Evolutionary conservation across 495 filamentous ascomycete species (phyloP), one percentile per base, ranked within the genome.

Genomic region (Jackrogersella multiformis): DNA sequence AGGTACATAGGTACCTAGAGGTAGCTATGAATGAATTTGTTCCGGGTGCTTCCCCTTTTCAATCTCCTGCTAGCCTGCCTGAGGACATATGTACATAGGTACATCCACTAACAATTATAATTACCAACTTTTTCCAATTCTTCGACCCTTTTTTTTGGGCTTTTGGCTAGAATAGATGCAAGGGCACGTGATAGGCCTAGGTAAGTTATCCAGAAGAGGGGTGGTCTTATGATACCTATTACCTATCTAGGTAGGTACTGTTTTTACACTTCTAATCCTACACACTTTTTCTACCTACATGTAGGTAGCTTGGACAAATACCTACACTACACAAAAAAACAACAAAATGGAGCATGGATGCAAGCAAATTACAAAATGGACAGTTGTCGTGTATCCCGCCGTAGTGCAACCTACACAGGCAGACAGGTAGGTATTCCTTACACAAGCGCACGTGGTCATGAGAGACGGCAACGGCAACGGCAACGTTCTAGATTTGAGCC

Each of bases 1-100:
- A n/a, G n/a, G n/a, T n/a, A n/a, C n/a, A n/a, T n/a, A n/a, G n/a
- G n/a, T n/a, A n/a, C n/a, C n/a, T n/a, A n/a, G n/a, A n/a, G n/a
- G n/a, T n/a, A n/a, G n/a, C n/a, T n/a, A n/a, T 76, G 71, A 74
- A 76, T 68, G 67, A 70, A 73, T 67, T 73, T 71, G 73, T 66
- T 71, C 73, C 76, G 59, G 74, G 67, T 71, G 49, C 71, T 71
- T 58, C 67, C 54, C 56, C 61, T 51, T 66, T 68, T 55, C 51
- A 56, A 34, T 56, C 18, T 36, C 49, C 44, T n/a, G n/a, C n/a
- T n/a, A n/a, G n/a, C n/a, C 54, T 56, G 8, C 21, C 15, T 39
- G 24, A 18, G 41, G 30, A 46, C 44, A 23, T 35, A 30, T 8
- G 15, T 34, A n/a, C 15, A n/a, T 26, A 59, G 20, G 34, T 39